Base-by-base conservation (phyloP, 352 stramenopile species). In the Phytophthora megakarya region DNA sequence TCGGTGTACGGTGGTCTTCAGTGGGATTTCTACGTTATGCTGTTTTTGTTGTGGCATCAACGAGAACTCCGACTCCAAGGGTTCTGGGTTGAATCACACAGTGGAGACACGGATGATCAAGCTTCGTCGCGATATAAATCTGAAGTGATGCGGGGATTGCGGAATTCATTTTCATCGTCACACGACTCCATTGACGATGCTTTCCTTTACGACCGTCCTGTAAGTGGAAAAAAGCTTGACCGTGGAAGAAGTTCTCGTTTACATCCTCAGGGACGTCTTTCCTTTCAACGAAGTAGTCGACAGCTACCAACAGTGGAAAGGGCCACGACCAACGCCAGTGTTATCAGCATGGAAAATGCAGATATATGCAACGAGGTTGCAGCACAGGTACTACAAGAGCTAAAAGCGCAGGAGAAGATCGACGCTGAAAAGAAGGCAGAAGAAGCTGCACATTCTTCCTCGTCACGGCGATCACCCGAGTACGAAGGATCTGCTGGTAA, bases 21-120 rank as follows among this genome's bases (percentile, higher is more conserved):
- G 60, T 96, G 88, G 88, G 71, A 93, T 49, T 94, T 96, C 38
- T 90, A 92, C 56, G 75, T 95, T 7, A 75, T 93, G 48, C 49
- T 93, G 5, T 83, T 78, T 21, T 67, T 96, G 6, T 57, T 95
- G 48, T 96, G 84, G 83, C 86, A 96, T 50, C 78, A 86, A 26
- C 73, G 80, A 44, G 88, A 96, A 48, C 81, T 95, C 23, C 86
- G 87, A 18, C 67, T 86, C 19, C 82, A 88, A 62, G 88, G 88
- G 7, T 84, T 96, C 5, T 94, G 84, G 86, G 62, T 80, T 0
- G 82, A 89, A 54, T 56, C 57, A 15, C 53, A 61, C 11, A 37
- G 23, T 44, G 65, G 38, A 18, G 58, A 76, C 5, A 44, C 61
- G 2, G 50, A 72, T 0, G 62, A 78, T 8, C 66, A 72, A 30